phyloP scores from a whole-genome alignment of 768 basidiomycete genomes.

The Boletus rubescentipes region DNA sequence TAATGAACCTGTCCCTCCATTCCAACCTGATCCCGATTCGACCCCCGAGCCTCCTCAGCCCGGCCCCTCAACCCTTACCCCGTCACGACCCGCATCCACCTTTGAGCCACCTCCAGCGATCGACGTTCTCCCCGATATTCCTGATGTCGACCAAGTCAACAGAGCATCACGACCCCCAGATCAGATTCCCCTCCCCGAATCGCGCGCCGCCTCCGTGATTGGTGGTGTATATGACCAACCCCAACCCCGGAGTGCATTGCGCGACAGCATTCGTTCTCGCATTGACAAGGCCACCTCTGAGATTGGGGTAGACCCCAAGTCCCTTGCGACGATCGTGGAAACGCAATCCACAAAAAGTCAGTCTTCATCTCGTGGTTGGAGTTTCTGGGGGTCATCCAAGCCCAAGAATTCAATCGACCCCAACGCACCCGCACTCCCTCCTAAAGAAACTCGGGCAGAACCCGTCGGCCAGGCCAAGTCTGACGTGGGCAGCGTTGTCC shows the following conservation, averaged over 20 bases:
- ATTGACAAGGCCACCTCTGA: constrained; percentile 23
- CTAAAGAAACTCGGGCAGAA: constrained; percentile 2
- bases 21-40: constrained; percentile 6
- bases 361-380: constrained; percentile 6
- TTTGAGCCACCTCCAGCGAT: constrained; percentile 10
- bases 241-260: constrained; percentile 13
- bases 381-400: constrained; percentile 3
- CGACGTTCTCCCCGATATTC: constrained; percentile 14
- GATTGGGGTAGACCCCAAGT: constrained; percentile 19
- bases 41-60: neutral
- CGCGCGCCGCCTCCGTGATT: constrained; percentile 32
- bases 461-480: neutral
- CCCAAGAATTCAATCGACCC: neutral
- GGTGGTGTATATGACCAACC: constrained; percentile 27
- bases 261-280: constrained; percentile 12
- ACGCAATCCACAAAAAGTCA: neutral
- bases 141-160: constrained; percentile 14
- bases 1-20: constrained; percentile 4
- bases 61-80: too few relatives aligned
- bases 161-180: constrained; percentile 14
- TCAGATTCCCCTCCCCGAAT: constrained; percentile 25
- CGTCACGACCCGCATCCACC: neutral
- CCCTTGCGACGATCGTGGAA: constrained; percentile 1
- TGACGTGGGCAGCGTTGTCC: constrained; percentile 2
- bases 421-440: neutral